These are phyloP conservation scores for Xylariaceae sp. DNA, from an alignment of 2,329 filamentous ascomycete genomes.

Conservation along the genomic window DNA sequence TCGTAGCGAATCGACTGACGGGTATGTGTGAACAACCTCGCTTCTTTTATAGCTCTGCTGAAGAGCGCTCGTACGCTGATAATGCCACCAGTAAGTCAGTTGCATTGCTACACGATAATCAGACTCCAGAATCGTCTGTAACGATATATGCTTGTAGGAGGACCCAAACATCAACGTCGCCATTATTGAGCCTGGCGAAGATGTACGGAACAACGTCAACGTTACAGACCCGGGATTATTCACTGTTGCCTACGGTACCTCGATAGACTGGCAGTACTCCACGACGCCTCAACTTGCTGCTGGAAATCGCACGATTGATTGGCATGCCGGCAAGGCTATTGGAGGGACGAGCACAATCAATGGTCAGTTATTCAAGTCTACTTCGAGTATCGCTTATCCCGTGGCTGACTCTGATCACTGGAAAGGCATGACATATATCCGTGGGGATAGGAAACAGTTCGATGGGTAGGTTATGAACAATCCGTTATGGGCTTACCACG, in stretches of 20 bases:
- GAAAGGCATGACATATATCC: conserved; percentile 44
- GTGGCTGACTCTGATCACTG: conserved; percentile 7
- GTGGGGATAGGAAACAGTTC: conserved; percentile 41
- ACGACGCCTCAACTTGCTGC: conserved; percentile 32
- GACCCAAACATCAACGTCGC: conserved; percentile 33
- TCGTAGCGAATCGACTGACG: conserved; percentile 37
- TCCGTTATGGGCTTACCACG: too few relatives aligned
- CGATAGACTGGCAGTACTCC: conserved; percentile 36
- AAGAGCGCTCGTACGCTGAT: too few relatives aligned
- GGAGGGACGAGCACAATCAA: conserved; percentile 42
- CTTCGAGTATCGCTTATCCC: too few relatives aligned
- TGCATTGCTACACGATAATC: too few relatives aligned
- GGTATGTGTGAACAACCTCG: too few relatives aligned
- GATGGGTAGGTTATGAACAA: conserved; percentile 43
- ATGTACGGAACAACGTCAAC: conserved; percentile 34
- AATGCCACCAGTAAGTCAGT: too few relatives aligned
- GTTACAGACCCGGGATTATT: conserved; percentile 32
- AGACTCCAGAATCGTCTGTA: too few relatives aligned
- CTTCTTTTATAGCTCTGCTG: too few relatives aligned
- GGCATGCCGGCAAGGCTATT: conserved; percentile 37
- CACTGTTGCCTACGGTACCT: conserved; percentile 24
- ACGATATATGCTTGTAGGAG: conserved; percentile 15
- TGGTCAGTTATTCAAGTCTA: conserved; percentile 23
- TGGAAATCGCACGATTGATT: conserved; percentile 32
- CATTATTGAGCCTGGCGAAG: conserved; percentile 38